These are phyloP conservation scores for Hymenoscyphus scutula DNA, from an alignment of 2,329 filamentous ascomycete species.

Conservation along the genomic window DNA sequence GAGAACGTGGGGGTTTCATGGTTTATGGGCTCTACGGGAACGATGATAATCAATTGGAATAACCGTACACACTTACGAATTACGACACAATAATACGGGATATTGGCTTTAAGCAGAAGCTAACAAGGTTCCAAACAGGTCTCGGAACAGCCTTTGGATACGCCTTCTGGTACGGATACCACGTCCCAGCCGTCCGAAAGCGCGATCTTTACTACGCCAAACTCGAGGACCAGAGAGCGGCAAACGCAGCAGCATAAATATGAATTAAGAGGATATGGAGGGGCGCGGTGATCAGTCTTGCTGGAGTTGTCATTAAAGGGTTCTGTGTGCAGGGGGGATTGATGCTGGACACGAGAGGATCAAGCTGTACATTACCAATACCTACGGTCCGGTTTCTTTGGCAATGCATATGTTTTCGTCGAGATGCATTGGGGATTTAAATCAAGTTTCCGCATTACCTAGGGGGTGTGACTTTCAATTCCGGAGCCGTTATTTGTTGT, in stretches of 20 bases:
- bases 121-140: constrained; percentile 40
- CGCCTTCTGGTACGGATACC: constrained; percentile 51
- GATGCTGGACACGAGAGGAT: constrained; percentile 17
- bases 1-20: neutral
- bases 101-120: neutral
- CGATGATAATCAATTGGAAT: neutral
- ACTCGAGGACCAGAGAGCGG: constrained; percentile 40
- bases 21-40: neutral
- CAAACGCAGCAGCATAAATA: constrained; percentile 31
- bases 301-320: constrained; percentile 9
- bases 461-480: neutral
- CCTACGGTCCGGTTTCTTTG: constrained; percentile 24
- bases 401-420: constrained; percentile 27
- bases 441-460: neutral
- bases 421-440: neutral
- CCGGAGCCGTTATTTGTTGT: neutral
- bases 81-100: neutral
- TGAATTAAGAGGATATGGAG: neutral
- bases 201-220: constrained; percentile 43
- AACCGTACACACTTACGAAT: neutral
- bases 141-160: constrained; percentile 53
- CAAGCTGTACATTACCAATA: constrained; percentile 36
- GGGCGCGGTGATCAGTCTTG: constrained; percentile 9
- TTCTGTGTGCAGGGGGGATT: neutral
- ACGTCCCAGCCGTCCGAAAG: constrained; percentile 41